phyloP scores from a whole-genome alignment of 164 flowering plant species.

The Vitis riparia region DNA sequence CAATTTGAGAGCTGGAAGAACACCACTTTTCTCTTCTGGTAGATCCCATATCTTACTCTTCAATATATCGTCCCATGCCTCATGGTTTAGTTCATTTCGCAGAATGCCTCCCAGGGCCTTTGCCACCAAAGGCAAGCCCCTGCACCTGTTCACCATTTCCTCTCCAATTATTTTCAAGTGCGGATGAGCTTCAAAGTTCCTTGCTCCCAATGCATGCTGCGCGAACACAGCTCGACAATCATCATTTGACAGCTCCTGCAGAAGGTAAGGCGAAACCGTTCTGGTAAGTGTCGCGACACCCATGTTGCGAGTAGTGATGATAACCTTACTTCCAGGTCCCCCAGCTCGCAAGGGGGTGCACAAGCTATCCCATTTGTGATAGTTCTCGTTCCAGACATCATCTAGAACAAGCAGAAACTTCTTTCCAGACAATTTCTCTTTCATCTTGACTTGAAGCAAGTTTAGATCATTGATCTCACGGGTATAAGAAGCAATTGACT shows the following conservation, averaged over 20 bases:
- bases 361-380: neutral
- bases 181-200: neutral
- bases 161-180: neutral
- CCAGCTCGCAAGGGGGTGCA: neutral
- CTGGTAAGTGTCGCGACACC: neutral
- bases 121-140: slow-evolving; percentile 12
- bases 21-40: neutral
- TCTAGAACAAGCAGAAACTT: slow-evolving; percentile 23
- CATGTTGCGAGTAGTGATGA: slow-evolving; percentile 10
- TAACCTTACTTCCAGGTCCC: slow-evolving; percentile 1
- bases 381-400: slow-evolving; percentile 26
- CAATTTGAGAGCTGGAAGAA: slow-evolving; percentile 7
- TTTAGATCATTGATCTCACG: neutral
- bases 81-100: neutral
- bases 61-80: neutral
- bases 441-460: slow-evolving; percentile 4
- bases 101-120: slow-evolving; percentile 10
- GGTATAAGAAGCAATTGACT: neutral
- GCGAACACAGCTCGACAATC: neutral
- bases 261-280: neutral
- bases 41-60: slow-evolving; percentile 13
- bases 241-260: neutral
- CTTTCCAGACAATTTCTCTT: neutral
- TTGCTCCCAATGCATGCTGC: slow-evolving; percentile 3
- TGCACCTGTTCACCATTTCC: slow-evolving; percentile 7